Evolutionary conservation across 179 eudicot species (phyloP), one percentile per base, ranked within the genome.

Genomic region (Gypsophila paniculata): DNA sequence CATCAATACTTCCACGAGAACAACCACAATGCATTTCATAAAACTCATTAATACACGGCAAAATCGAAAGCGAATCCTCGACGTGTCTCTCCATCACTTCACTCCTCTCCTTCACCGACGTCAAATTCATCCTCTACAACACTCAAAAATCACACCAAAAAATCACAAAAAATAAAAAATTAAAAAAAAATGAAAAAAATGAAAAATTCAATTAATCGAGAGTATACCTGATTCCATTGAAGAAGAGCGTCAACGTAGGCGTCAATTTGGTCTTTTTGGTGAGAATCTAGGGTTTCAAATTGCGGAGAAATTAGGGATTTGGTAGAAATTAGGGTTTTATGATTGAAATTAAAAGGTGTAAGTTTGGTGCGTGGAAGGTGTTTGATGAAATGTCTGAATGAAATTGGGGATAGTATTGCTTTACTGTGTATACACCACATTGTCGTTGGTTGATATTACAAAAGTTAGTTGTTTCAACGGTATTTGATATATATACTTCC

Each of bases 41-140:
- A 13, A 77, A 78, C 63, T 80, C 85, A 23, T 68, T 80, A 22
- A 94, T 81, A 0, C 95, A 90, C 72, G 86, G 84, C 3, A 94
- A 69, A 65, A 91, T 86, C 3, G 99, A 89, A 22, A 91, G 85
- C 2, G 99, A 94, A 69, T 91, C 97, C 80, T 89, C 96, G 60
- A 94, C 71, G 44, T 91, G 99, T 76, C 99, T 82, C 57, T 91
- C 90, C 95, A 94, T 91, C 6, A 88, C 90, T 80, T 91, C 91
- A 63, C 72, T 79, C 44, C 75, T 83, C 71, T 86, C 97, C 53
- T 75, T 85, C 38, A 88, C 96, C 21, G 96, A 92, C 17, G 96
- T 94, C 2, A 94, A 76, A 77, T 94, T 94, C 99, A 91, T 94
- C 80, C 84, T 90, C 96, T 89, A 83, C 75, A 29, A 52, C 64